Conservation (phyloP, 148 eudicot genomes). For the Beta vulgaris region DNA sequence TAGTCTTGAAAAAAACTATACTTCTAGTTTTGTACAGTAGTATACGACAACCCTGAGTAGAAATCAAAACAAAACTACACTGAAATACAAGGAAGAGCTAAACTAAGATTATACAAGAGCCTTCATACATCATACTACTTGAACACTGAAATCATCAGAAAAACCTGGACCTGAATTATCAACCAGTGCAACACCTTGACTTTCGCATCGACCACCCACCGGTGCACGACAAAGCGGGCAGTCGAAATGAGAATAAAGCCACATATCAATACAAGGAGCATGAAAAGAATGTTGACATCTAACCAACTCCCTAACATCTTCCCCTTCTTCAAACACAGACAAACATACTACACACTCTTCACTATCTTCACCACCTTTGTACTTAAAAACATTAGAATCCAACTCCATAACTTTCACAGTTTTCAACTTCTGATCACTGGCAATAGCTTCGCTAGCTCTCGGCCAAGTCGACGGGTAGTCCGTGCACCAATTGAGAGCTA, state of each 20-base stretch:
- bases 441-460: neutral
- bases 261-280: slow-evolving; percentile 68
- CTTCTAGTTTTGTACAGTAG: too few relatives aligned
- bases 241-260: slow-evolving; percentile 61
- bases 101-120: neutral
- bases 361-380: slow-evolving; percentile 20
- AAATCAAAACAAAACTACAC: too few relatives aligned
- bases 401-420: neutral
- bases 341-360: slow-evolving; percentile 62
- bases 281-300: slow-evolving; percentile 65
- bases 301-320: slow-evolving; percentile 52
- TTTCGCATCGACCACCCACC: slow-evolving; percentile 22
- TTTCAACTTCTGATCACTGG: neutral
- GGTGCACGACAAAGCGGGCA: slow-evolving; percentile 79
- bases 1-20: too few relatives aligned
- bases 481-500: slow-evolving; percentile 43
- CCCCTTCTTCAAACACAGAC: slow-evolving; percentile 61
- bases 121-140: neutral
- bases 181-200: neutral
- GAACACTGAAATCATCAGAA: neutral
- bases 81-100: neutral
- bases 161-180: neutral
- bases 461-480: slow-evolving; percentile 7
- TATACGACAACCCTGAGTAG: too few relatives aligned
- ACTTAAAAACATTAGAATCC: slow-evolving; percentile 39